These are phyloP conservation scores for Murraya koenigii DNA, from an alignment of 345 rosid species.

Conservation along the genomic window DNA sequence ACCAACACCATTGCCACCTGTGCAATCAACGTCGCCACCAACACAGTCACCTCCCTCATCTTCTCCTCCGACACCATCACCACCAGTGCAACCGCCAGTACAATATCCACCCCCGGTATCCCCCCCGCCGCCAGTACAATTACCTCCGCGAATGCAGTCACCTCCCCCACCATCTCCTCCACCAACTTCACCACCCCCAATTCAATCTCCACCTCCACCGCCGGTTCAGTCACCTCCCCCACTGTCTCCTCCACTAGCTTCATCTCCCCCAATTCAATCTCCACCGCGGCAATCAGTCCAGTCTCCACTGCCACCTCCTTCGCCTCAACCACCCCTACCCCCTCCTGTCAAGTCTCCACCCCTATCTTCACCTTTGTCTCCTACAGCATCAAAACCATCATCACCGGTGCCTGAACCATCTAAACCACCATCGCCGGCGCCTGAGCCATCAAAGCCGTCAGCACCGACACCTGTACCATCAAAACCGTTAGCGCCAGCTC, in stretches of 20 bases:
- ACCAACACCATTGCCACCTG: not conserved
- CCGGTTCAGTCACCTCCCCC: not conserved
- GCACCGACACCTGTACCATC: not conserved
- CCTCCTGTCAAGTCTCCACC: not conserved
- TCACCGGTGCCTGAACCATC: constrained; percentile 3
- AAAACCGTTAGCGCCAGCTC: not conserved
- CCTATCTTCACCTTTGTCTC: too few species aligned
- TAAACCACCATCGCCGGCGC: not conserved
- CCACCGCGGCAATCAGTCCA: not conserved
- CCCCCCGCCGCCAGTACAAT: not conserved
- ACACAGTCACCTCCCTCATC: not conserved
- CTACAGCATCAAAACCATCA: not conserved
- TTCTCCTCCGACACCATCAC: not conserved
- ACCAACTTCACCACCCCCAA: not conserved
- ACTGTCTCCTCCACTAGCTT: not conserved
- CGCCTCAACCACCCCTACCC: not conserved
- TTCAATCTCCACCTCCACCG: not conserved
- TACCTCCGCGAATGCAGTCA: not conserved
- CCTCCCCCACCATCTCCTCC: not conserved
- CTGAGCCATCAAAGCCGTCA: not conserved
- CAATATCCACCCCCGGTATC: not conserved
- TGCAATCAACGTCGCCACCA: too few species aligned
- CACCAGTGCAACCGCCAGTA: not conserved
- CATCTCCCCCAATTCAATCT: not conserved
- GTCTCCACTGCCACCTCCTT: not conserved